These are phyloP conservation scores for Phytophthora pini DNA, from an alignment of 352 stramenopile genomes.

Conservation along the genomic window DNA sequence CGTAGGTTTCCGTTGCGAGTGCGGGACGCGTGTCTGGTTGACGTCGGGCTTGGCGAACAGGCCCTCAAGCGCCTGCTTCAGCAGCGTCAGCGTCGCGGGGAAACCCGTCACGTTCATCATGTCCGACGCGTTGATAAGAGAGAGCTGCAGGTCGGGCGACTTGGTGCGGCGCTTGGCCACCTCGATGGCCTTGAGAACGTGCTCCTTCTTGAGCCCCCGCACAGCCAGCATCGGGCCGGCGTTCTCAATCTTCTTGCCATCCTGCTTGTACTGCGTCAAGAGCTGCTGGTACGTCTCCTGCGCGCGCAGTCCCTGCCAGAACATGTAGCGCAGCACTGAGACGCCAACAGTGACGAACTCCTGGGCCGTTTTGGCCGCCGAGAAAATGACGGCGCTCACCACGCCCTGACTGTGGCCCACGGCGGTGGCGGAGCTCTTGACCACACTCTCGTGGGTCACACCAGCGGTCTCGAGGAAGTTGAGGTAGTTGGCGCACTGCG, in stretches of 20 bases:
- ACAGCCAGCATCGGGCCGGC: conserved; percentile 81
- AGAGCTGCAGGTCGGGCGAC: conserved; percentile 66
- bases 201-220: conserved; percentile 54
- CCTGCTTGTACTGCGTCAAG: conserved; percentile 35
- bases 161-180: conserved; percentile 52
- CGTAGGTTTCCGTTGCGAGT: conserved; percentile 80
- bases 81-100: conserved; percentile 54
- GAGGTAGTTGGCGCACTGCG: conserved; percentile 82
- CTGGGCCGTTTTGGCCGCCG: conserved; percentile 53
- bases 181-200: conserved; percentile 64
- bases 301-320: conserved; percentile 80
- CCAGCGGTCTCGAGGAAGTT: conserved; percentile 60
- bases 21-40: conserved; percentile 77
- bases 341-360: conserved; percentile 62
- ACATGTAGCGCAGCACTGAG: conserved; percentile 75
- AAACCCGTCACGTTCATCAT: conserved; percentile 79
- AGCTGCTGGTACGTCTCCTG: conserved; percentile 63
- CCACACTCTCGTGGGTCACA: conserved; percentile 66
- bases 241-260: conserved; percentile 37
- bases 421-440: conserved; percentile 48
- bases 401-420: conserved; percentile 86
- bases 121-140: conserved; percentile 69
- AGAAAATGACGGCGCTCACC: conserved; percentile 72
- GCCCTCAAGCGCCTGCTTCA: conserved; percentile 59
- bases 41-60: conserved; percentile 60